These are phyloP conservation scores for Ophiostoma piceae DNA, from an alignment of 2,329 filamentous ascomycete species.

Conservation along the genomic window DNA sequence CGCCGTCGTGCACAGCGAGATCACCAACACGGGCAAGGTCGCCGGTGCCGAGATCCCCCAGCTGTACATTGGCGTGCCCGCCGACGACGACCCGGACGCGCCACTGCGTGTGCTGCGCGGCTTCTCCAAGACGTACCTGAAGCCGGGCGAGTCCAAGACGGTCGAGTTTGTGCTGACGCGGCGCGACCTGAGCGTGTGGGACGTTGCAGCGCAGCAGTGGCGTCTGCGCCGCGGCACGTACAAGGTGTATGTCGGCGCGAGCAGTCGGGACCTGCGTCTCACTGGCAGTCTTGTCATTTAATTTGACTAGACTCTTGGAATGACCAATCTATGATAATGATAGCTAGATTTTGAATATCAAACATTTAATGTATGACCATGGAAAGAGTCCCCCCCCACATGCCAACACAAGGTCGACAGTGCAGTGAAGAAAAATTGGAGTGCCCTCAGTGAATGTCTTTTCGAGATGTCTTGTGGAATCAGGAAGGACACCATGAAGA, in stretches of 20 bases:
- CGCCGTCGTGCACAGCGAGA: constrained; percentile 34
- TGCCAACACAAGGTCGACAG: constrained; percentile 1
- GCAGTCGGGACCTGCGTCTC: constrained; percentile 40
- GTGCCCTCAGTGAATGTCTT: not conserved
- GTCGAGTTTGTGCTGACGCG: constrained; percentile 52
- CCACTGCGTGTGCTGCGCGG: constrained; percentile 52
- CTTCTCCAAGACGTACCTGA: constrained; percentile 55
- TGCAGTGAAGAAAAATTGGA: constrained; percentile 15
- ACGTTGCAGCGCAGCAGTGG: constrained; percentile 58
- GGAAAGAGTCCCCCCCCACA: not conserved
- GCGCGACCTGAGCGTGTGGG: constrained; percentile 63
- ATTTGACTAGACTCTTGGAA: not conserved
- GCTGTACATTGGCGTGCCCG: constrained; percentile 30
- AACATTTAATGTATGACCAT: not conserved
- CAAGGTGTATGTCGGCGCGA: constrained; percentile 39
- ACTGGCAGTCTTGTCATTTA: not conserved
- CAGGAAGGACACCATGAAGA: not conserved
- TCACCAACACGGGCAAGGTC: constrained; percentile 40
- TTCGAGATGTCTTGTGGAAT: not conserved
- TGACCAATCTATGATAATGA: not conserved
- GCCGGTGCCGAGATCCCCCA: constrained; percentile 30
- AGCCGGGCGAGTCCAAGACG: constrained; percentile 38
- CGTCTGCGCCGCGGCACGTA: constrained; percentile 42
- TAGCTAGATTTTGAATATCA: not conserved
- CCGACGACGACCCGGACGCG: constrained; percentile 11